phyloP scores from a whole-genome alignment of 2,329 filamentous ascomycete species.

The Penicillium verrucosum region DNA sequence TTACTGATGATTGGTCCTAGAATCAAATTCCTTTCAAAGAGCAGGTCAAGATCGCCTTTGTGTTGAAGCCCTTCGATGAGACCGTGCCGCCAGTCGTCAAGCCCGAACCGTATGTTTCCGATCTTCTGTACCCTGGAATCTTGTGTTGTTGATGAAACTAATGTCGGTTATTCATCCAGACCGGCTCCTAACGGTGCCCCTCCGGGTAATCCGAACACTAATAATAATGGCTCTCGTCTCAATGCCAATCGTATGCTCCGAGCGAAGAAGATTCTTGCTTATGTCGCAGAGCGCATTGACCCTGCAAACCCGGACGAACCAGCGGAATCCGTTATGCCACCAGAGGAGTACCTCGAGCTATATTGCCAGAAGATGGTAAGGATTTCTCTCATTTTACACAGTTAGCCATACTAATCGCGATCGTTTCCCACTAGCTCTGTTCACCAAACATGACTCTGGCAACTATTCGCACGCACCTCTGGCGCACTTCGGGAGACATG shows the following conservation, averaged over 20 bases:
- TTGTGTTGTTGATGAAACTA: conserved; percentile 1
- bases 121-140: background rate
- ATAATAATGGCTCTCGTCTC: conserved; percentile 70
- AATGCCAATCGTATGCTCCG: conserved; percentile 97
- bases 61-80: conserved; percentile 77
- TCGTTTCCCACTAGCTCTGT: conserved; percentile 42
- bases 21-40: conserved; percentile 84
- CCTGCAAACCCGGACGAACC: conserved; percentile 57
- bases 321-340: conserved; percentile 61
- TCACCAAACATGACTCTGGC: conserved; percentile 87
- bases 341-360: conserved; percentile 91
- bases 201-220: conserved; percentile 14
- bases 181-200: conserved; percentile 22
- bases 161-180: conserved; percentile 8
- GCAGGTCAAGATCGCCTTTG: conserved; percentile 92
- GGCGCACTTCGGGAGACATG: conserved; percentile 93
- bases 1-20: conserved; percentile 35
- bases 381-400: conserved; percentile 12
- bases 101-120: conserved; percentile 58
- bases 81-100: conserved; percentile 70
- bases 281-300: conserved; percentile 90
- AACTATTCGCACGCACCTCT: conserved; percentile 85
- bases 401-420: conserved; percentile 19
- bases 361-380: conserved; percentile 90
- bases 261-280: conserved; percentile 88